Evolutionary conservation across 805 yeast genomes (phyloP).

Genomic region (Starmerella sirachaensis): DNA sequence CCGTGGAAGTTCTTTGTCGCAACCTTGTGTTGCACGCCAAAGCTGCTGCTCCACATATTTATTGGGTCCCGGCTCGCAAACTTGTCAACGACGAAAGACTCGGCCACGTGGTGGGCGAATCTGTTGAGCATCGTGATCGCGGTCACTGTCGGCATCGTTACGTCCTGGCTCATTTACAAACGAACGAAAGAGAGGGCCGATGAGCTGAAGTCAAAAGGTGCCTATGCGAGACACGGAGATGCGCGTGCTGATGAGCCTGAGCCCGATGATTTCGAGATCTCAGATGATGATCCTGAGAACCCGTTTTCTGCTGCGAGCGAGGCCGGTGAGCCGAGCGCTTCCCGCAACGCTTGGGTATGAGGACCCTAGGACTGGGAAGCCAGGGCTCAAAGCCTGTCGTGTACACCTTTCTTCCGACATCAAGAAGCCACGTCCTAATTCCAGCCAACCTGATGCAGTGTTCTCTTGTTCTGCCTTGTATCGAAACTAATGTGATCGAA

Average conservation of each 20-base stretch:
- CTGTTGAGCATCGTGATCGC: slow-evolving; percentile 50
- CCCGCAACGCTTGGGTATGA: too few species aligned
- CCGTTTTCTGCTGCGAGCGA: slow-evolving; percentile 5
- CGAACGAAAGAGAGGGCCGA: slow-evolving; percentile 31
- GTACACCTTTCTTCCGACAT: too few species aligned
- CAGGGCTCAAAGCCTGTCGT: too few species aligned
- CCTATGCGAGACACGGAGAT: slow-evolving; percentile 12
- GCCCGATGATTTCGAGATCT: slow-evolving; percentile 25
- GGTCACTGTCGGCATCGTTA: slow-evolving; percentile 38
- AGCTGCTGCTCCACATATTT: slow-evolving; percentile 60
- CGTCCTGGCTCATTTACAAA: slow-evolving; percentile 57
- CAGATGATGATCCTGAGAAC: slow-evolving; percentile 18
- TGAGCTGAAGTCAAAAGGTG: slow-evolving; percentile 22
- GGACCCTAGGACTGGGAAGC: too few species aligned
- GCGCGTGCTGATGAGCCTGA: slow-evolving; percentile 16
- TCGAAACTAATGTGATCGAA: too few species aligned
- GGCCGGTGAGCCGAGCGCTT: too few species aligned
- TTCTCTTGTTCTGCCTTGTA: too few species aligned
- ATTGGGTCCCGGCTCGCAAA: slow-evolving; percentile 64
- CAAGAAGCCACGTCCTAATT: too few species aligned
- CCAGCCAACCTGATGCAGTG: too few species aligned
- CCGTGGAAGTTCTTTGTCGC: slow-evolving; percentile 55
- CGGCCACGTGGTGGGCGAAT: slow-evolving; percentile 47
- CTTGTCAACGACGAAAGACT: slow-evolving; percentile 44
- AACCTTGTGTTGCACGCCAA: slow-evolving; percentile 68